These are phyloP conservation scores for Domatiomyces globalis DNA, from an alignment of 2,329 filamentous ascomycete genomes.

Conservation along the genomic window DNA sequence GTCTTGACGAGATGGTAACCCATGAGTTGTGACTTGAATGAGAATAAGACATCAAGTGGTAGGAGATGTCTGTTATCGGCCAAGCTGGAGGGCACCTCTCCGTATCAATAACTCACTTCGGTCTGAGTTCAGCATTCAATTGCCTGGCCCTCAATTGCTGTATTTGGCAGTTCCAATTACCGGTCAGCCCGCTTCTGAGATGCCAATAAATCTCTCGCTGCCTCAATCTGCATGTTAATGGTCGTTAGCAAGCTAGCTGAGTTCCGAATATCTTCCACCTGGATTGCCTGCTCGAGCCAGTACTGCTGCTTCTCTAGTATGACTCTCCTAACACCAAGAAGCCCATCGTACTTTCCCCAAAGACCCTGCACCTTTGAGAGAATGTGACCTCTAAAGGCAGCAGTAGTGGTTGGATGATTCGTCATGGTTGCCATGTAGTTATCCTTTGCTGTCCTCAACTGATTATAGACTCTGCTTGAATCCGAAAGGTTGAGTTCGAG, in stretches of 20 bases:
- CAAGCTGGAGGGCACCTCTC: no score
- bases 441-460: background rate
- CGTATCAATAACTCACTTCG: no score
- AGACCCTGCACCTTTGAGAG: background rate
- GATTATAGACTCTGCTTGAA: background rate
- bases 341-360: background rate
- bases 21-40: no score
- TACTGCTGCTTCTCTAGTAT: background rate
- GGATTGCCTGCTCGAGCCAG: background rate
- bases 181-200: background rate
- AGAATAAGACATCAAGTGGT: no score
- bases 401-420: background rate
- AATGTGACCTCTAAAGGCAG: background rate
- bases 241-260: background rate
- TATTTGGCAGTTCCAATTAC: background rate
- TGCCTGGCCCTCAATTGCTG: background rate
- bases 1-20: no score
- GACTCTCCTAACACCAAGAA: background rate
- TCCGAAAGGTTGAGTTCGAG: background rate
- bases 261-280: background rate
- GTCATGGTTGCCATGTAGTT: background rate
- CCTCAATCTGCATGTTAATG: background rate
- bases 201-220: background rate
- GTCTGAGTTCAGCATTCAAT: no score
- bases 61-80: no score